Percentiles rank a stretch among this genome's conserved stretches.
Evolutionary conservation across 805 yeast genomes (phyloP).

Genomic region (Candida oleophila): DNA sequence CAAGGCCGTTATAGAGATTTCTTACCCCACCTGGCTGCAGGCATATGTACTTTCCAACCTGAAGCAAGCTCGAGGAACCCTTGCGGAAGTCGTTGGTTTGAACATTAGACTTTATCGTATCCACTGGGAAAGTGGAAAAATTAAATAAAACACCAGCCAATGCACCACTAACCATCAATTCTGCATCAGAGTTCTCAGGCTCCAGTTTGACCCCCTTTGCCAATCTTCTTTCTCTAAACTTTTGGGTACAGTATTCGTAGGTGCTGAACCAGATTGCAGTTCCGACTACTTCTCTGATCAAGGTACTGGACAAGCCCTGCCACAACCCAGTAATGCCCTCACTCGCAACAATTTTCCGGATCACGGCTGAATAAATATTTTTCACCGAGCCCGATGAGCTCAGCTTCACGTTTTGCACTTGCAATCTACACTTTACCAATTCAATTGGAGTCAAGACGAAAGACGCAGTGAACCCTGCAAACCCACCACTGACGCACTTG

Average conservation of each 20-base stretch:
- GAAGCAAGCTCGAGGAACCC: conserved; percentile 5
- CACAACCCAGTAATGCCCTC: conserved; percentile 75
- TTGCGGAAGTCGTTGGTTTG: conserved; percentile 53
- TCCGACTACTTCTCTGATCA: conserved; percentile 82
- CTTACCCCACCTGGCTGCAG: conserved; percentile 54
- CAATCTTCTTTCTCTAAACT: conserved; percentile 13
- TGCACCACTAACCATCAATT: conserved; percentile 76
- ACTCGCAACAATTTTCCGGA: conserved; percentile 38
- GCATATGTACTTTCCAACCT: conserved; percentile 9
- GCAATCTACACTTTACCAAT: conserved; percentile 82
- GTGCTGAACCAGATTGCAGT: conserved; percentile 94
- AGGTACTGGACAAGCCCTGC: conserved; percentile 83
- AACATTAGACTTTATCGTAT: conserved; percentile 83
- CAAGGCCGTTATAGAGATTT: conserved; percentile 81
- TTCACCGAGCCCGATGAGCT: conserved; percentile 19
- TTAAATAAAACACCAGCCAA: conserved; percentile 83
- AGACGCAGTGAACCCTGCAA: conserved; percentile 80
- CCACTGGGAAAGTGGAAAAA: conserved; percentile 80
- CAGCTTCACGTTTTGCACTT: conserved; percentile 47
- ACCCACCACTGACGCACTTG: conserved; percentile 69
- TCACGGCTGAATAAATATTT: conserved; percentile 30
- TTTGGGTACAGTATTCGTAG: conserved; percentile 51
- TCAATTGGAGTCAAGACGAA: conserved; percentile 91
- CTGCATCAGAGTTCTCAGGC: conserved; percentile 40
- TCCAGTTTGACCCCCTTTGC: neutral